Base-by-base conservation (phyloP, 225 moss, liverwort and hornwort species). In the Rhytidiadelphus loreus region DNA sequence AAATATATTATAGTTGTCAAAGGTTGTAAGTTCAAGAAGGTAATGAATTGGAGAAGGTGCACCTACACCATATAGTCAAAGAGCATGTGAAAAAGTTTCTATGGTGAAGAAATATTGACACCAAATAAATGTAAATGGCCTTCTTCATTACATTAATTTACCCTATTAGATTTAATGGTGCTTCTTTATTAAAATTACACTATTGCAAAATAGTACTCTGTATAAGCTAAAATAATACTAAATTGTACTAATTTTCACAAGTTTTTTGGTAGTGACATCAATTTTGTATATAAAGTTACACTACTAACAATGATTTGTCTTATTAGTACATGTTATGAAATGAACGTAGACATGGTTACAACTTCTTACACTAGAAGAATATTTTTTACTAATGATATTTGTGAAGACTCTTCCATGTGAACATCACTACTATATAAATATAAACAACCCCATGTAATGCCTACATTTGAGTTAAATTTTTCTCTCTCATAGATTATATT, bases 121-220 rank as follows among this genome's bases (percentile, higher is more conserved):
- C 17, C 11, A 30, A 46, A 11, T 18, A 18, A 46, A 73, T 19
- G 4, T 11, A 19, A 29, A 46, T 18, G 28, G 46, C 30, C 46
- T 73, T 46, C 6, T 29, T 19, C 0, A 18, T 29, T 29, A 6
- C 6, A 18, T 18, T 6, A 2, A 29, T 28, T 44, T 72, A 17
- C 0, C 6, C 10, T 17, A 44, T 0, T 29, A 10, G 2, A 73
- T 18, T 3, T 6, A 46, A 29, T 73, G 6, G 29, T 11, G 0
- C 6, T 44, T 3, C 3, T 44, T 26, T 72, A 28, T 0, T 9
- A 5, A 29, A 44, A 44, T 9, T 44, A 10, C 6, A 29, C 10
- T 70, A 8, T 41, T 41, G 25, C 15, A 25, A 70, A 15, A 41
- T 43, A 70, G 7, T 9, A 46, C n/a, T n/a, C n/a, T 46, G 3